Evolutionary conservation across 257 asterid species (phyloP).

Genomic region (Verbascum thapsus): DNA sequence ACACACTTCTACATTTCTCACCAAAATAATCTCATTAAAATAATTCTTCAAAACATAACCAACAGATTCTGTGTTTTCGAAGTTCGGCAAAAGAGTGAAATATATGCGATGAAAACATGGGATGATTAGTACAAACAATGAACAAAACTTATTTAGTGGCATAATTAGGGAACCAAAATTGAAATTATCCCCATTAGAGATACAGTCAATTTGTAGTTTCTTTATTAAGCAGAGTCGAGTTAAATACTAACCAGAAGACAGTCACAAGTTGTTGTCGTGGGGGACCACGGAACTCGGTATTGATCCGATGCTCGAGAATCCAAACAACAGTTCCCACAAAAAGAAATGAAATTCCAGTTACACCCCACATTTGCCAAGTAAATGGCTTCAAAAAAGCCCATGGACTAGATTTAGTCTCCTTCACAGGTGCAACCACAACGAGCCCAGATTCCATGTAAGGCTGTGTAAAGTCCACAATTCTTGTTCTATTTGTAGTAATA

Average conservation of each 20-base stretch:
- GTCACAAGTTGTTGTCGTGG: constrained; percentile 81
- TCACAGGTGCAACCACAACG: constrained; percentile 70
- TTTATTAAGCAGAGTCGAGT: not conserved
- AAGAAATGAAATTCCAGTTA: constrained; percentile 74
- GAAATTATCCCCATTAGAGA: too few relatives aligned
- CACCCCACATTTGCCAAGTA: constrained; percentile 93
- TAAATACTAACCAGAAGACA: constrained; percentile 69
- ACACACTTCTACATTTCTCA: too few relatives aligned
- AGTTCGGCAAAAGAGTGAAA: too few relatives aligned
- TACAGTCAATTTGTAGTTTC: not conserved
- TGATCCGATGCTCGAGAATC: constrained; percentile 90
- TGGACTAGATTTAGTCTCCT: constrained; percentile 60
- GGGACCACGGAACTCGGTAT: constrained; percentile 87
- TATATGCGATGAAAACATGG: too few relatives aligned
- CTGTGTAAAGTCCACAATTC: constrained; percentile 89
- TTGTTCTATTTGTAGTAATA: constrained; percentile 84
- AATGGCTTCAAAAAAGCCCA: constrained; percentile 96
- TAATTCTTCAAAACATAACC: too few relatives aligned
- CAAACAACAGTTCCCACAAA: constrained; percentile 87
- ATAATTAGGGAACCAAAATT: too few relatives aligned
- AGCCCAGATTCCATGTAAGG: constrained; percentile 94
- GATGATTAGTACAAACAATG: too few relatives aligned
- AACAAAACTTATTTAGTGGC: too few relatives aligned
- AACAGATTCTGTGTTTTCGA: too few relatives aligned
- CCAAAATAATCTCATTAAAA: too few relatives aligned